Percentiles rank a stretch among this genome's conserved stretches.
These are phyloP conservation scores for Nematocida minor DNA, from an alignment of 371 early-diverging fungal species.

Conservation along the genomic window DNA sequence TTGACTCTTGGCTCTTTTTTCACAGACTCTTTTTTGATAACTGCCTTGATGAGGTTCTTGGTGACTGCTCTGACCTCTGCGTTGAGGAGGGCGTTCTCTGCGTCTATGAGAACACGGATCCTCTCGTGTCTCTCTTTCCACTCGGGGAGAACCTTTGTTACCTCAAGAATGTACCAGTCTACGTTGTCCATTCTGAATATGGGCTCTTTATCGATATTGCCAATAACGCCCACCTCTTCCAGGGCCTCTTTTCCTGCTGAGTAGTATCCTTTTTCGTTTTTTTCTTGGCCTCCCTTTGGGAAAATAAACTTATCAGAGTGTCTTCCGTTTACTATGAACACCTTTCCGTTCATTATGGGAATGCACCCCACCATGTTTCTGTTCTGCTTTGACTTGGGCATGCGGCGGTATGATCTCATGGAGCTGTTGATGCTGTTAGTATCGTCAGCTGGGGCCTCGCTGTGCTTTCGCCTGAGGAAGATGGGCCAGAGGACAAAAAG, in stretches of 20 bases:
- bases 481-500: constrained; percentile 49
- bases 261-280: constrained; percentile 42
- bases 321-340: constrained; percentile 41
- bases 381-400: too few species aligned
- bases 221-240: constrained; percentile 60
- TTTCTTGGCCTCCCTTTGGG: constrained; percentile 62
- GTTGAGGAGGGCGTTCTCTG: constrained; percentile 22
- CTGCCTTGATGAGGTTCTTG: constrained; percentile 22
- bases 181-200: constrained; percentile 13
- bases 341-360: constrained; percentile 32
- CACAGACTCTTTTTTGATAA: background rate
- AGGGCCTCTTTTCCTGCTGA: constrained; percentile 60
- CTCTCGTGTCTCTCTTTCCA: constrained; percentile 49
- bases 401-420: background rate
- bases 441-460: background rate
- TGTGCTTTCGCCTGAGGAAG: background rate
- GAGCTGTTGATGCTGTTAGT: background rate
- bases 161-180: constrained; percentile 48
- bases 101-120: constrained; percentile 5
- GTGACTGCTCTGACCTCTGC: constrained; percentile 36
- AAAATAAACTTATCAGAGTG: constrained; percentile 45
- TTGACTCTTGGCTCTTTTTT: background rate
- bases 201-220: constrained; percentile 38
- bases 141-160: constrained; percentile 35
- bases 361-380: constrained; percentile 50